Evolutionary conservation across 2,329 filamentous ascomycete genomes (phyloP), one percentile per base, ranked within the genome.

Genomic region (Cladophialophora yegresii): DNA sequence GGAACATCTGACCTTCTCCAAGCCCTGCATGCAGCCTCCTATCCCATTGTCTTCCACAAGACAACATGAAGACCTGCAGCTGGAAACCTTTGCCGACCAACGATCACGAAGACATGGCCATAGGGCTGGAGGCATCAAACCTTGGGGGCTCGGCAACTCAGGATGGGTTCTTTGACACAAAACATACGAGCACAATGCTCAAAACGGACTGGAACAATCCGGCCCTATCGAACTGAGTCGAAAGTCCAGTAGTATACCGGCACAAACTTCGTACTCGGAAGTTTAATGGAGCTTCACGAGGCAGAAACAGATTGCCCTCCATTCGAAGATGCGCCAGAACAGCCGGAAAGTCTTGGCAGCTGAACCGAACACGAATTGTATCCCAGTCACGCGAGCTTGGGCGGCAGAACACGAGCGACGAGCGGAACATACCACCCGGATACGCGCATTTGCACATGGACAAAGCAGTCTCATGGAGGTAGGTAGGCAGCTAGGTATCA

Each of bases 261-360:
- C 26, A 30, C 12, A 30, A 54, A 13, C 28, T n/a, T 54, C 51
- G 51, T 54, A 54, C 16, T 54, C 51, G 51, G 51, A 54, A 54
- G 51, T 28, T 54, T 54, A 54, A 30, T 20, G 3, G n/a, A 54
- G 23, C 51, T 16, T 30, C 26, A 54, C 23, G 23, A 33, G 28
- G 51, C 51, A 33, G 51, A 54, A 1, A 30, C 12, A 30, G 5
- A n/a, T 4, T 28, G 26, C 13, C 26, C 3, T 10, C 23, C 23
- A 10, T 10, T 50, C 22, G 47, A 50, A 10, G 13, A 10, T 26
- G 16, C 9, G 9, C 22, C 47, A 26, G 9, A 10, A 23, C 47
- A 22, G 51, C 51, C 28, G 30, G 23, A 20, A 20, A 33, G n/a
- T 4, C 51, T 54, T 54, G 51, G 51, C 51, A 54, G 51, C 51